These are phyloP conservation scores for Rhizopus arrhizus DNA, from an alignment of 371 early-diverging fungal species.

Conservation along the genomic window DNA sequence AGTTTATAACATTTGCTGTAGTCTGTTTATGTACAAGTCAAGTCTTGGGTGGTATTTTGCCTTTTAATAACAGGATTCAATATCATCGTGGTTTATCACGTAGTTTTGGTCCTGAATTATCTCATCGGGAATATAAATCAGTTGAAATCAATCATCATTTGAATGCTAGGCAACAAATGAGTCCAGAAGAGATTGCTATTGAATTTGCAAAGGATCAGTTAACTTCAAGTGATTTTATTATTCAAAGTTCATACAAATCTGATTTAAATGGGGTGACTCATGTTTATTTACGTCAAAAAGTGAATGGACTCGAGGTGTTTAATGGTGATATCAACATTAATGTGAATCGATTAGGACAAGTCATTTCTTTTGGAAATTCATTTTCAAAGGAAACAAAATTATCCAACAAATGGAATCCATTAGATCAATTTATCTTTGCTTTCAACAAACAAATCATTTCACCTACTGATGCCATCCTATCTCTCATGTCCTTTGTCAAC, in stretches of 20 bases:
- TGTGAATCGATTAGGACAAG: slow-evolving; percentile 66
- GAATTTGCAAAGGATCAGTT: slow-evolving; percentile 52
- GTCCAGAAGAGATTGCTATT: slow-evolving; percentile 38
- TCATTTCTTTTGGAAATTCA: slow-evolving; percentile 76
- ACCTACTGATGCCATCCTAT: slow-evolving; percentile 32
- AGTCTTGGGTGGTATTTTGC: not conserved
- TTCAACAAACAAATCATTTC: slow-evolving; percentile 18
- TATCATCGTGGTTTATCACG: slow-evolving; percentile 29
- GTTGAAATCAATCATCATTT: slow-evolving; percentile 6
- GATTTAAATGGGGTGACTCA: slow-evolving; percentile 80
- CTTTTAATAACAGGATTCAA: not conserved
- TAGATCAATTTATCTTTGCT: slow-evolving; percentile 31
- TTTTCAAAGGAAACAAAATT: slow-evolving; percentile 45
- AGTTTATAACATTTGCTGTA: not conserved
- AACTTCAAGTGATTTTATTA: slow-evolving; percentile 47
- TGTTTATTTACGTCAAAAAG: slow-evolving; percentile 75
- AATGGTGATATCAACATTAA: slow-evolving; percentile 87
- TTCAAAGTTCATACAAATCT: slow-evolving; percentile 67
- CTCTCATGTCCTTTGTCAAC: slow-evolving; percentile 40
- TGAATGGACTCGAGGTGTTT: slow-evolving; percentile 74
- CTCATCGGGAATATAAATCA: slow-evolving; percentile 27
- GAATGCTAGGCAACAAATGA: slow-evolving; percentile 17
- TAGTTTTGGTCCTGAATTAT: slow-evolving; percentile 42
- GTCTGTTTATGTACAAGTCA: slow-evolving; percentile 4
- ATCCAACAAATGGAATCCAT: slow-evolving; percentile 16